A percentile compares a stretch with the other conserved stretches of the same genome.
These are phyloP conservation scores for Mucor irregularis DNA, from an alignment of 371 early-diverging fungal genomes.

Conservation along the genomic window DNA sequence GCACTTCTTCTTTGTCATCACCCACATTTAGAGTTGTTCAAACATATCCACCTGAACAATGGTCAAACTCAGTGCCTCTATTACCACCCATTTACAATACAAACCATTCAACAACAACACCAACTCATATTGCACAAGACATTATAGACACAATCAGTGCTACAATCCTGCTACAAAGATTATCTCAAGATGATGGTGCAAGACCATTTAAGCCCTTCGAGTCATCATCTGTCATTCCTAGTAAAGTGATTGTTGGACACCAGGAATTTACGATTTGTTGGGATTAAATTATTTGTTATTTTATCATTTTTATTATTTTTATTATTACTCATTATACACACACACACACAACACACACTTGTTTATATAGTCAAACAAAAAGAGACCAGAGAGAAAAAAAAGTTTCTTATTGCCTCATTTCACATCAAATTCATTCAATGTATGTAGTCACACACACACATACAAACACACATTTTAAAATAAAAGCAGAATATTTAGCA, in stretches of 20 bases:
- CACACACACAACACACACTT: too few species aligned
- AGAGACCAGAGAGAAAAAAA: too few species aligned
- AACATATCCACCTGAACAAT: slow-evolving; percentile 18
- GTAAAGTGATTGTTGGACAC: slow-evolving; percentile 36
- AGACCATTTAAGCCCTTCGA: slow-evolving; percentile 44
- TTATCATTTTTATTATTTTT: too few species aligned
- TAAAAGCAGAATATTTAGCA: too few species aligned
- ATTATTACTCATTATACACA: too few species aligned
- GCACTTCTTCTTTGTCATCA: slow-evolving; percentile 18
- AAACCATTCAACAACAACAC: background rate
- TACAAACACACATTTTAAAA: too few species aligned
- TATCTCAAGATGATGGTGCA: slow-evolving; percentile 58
- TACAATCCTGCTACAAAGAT: slow-evolving; percentile 51
- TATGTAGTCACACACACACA: too few species aligned
- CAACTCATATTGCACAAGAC: slow-evolving; percentile 26
- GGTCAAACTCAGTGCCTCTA: background rate
- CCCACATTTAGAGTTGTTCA: slow-evolving; percentile 37
- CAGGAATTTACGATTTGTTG: slow-evolving; percentile 40
- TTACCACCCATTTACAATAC: slow-evolving; percentile 5
- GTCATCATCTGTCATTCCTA: slow-evolving; percentile 26
- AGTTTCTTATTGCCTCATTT: too few species aligned
- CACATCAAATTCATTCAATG: too few species aligned
- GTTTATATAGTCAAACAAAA: too few species aligned
- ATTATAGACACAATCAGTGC: slow-evolving; percentile 59
- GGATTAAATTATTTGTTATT: too few species aligned